phyloP scores from a whole-genome alignment of 1,284 basidiomycete genomes.

The Moniliophthora roreri region DNA sequence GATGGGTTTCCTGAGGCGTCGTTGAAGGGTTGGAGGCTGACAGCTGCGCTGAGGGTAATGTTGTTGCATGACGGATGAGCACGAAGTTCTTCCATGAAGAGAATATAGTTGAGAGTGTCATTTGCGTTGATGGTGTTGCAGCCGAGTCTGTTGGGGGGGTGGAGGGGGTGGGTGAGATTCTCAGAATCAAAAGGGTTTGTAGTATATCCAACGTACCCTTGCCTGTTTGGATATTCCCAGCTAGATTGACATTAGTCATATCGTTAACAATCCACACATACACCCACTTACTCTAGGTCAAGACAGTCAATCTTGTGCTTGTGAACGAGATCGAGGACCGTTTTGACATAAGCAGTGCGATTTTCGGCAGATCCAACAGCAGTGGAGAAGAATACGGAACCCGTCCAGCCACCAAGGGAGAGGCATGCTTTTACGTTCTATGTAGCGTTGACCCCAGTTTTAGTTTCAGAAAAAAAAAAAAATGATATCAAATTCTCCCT shows the following conservation, averaged over 20 bases:
- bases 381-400: conserved; percentile 58
- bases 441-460: neutral
- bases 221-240: conserved; percentile 68
- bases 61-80: conserved; percentile 34
- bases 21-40: conserved; percentile 54
- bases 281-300: conserved; percentile 56
- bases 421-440: conserved; percentile 58
- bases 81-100: conserved; percentile 50
- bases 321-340: conserved; percentile 49
- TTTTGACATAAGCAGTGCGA: conserved; percentile 56
- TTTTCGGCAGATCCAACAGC: conserved; percentile 46
- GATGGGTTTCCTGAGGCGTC: conserved; percentile 51
- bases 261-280: neutral
- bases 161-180: too few species aligned
- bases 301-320: conserved; percentile 64
- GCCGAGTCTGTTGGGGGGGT: too few species aligned
- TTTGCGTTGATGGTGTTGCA: conserved; percentile 41
- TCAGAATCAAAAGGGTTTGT: too few species aligned
- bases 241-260: conserved; percentile 29
- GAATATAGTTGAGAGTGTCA: conserved; percentile 45
- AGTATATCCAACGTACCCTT: too few species aligned
- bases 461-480: neutral
- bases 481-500: neutral
- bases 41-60: conserved; percentile 60
- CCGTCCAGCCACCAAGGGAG: conserved; percentile 76